Evolutionary conservation across 2,329 filamentous ascomycete species (phyloP).

Genomic region (Alternaria sp.): DNA sequence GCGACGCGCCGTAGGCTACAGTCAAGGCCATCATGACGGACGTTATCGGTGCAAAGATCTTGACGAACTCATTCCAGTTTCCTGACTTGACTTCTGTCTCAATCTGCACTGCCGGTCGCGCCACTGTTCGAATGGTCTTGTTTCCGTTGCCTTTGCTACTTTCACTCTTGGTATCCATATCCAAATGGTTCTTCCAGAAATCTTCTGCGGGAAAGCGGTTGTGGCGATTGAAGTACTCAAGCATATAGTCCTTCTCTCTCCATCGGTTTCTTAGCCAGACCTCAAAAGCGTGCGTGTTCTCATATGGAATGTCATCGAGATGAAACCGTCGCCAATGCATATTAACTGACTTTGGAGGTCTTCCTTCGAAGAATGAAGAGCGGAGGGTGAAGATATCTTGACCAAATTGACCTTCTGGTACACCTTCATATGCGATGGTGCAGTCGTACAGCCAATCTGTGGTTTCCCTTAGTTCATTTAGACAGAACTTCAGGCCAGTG

Average conservation of each 20-base stretch:
- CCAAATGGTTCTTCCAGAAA: constrained; percentile 54
- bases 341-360: constrained; percentile 92
- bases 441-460: constrained; percentile 91
- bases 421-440: constrained; percentile 93
- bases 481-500: constrained; percentile 80
- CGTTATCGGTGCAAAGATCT: constrained; percentile 61
- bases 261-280: constrained; percentile 85
- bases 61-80: constrained; percentile 61
- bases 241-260: constrained; percentile 88
- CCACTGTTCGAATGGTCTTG: constrained; percentile 47
- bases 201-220: constrained; percentile 80
- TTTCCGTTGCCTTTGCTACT: constrained; percentile 38
- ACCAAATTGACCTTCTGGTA: constrained; percentile 77
- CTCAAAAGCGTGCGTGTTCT: constrained; percentile 78
- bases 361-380: constrained; percentile 87
- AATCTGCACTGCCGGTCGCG: constrained; percentile 54
- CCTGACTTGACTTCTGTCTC: constrained; percentile 60
- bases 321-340: constrained; percentile 94
- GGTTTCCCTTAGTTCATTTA: constrained; percentile 76
- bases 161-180: constrained; percentile 43
- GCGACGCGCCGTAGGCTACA: constrained; percentile 54
- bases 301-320: constrained; percentile 80
- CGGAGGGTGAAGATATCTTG: constrained; percentile 88
- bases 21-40: constrained; percentile 60
- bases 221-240: constrained; percentile 78